phyloP scores from a whole-genome alignment of 805 yeast species.

The Suhomyces kilbournensis region DNA sequence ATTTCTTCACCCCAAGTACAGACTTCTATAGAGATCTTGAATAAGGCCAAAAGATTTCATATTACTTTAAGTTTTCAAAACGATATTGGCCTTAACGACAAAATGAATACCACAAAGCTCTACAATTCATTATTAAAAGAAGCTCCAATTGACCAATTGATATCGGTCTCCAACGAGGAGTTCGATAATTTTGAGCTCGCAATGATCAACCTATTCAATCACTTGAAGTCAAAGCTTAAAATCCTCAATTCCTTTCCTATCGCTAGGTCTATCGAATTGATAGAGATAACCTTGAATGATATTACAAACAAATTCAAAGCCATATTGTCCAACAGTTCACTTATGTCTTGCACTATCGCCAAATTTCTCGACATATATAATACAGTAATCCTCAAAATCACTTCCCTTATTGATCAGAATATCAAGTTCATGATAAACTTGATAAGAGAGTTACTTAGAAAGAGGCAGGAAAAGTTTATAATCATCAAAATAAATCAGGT shows the following conservation, averaged over 20 bases:
- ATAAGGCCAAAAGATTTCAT: constrained; percentile 73
- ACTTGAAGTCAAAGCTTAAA: constrained; percentile 59
- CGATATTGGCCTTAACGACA: constrained; percentile 64
- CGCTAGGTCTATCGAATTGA: constrained; percentile 57
- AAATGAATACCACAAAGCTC: constrained; percentile 47
- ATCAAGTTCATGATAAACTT: constrained; percentile 61
- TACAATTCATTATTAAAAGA: constrained; percentile 66
- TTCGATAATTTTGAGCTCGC: constrained; percentile 45
- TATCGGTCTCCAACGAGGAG: constrained; percentile 12
- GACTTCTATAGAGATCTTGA: constrained; percentile 57
- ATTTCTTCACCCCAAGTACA: constrained; percentile 51
- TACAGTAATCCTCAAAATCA: constrained; percentile 23
- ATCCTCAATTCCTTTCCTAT: constrained; percentile 57
- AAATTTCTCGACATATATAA: constrained; percentile 34
- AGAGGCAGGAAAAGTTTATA: constrained; percentile 66
- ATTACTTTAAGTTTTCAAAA: constrained; percentile 69
- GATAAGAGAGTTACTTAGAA: constrained; percentile 73
- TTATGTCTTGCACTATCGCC: constrained; percentile 43
- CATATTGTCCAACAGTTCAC: constrained; percentile 31
- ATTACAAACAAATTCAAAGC: constrained; percentile 44
- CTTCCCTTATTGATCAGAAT: constrained; percentile 56
- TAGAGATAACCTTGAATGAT: constrained; percentile 63
- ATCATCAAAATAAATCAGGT: constrained; percentile 58
- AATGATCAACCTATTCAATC: constrained; percentile 50
- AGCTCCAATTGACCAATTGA: constrained; percentile 62